Evolutionary conservation across 1,284 basidiomycete species (phyloP).

Genomic region (Exobasidium cylindrosporum): DNA sequence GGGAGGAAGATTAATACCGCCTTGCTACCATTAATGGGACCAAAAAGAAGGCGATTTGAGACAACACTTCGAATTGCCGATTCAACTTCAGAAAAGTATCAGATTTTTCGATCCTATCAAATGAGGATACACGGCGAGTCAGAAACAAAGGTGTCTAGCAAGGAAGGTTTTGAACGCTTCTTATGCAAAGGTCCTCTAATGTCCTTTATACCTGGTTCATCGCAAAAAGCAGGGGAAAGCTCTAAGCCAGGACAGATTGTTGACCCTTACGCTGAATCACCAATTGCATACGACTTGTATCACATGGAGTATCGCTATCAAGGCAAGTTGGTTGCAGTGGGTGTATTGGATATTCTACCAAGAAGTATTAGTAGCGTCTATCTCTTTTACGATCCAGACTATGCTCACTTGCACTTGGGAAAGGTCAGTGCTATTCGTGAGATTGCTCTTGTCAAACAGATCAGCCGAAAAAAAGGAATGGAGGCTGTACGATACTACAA

Average conservation of each 20-base stretch:
- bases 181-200: constrained; percentile 20
- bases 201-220: constrained; percentile 3
- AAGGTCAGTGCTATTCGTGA: constrained; percentile 59
- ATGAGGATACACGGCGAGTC: constrained; percentile 35
- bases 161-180: constrained; percentile 40
- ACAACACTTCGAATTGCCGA: constrained; percentile 10
- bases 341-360: constrained; percentile 87
- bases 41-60: constrained; percentile 1
- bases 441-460: constrained; percentile 30
- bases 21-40: not conserved
- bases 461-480: constrained; percentile 17
- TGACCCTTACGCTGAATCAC: not conserved
- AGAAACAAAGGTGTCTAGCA: constrained; percentile 29
- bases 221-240: not conserved
- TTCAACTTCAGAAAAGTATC: constrained; percentile 43
- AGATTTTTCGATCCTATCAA: constrained; percentile 47
- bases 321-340: constrained; percentile 76
- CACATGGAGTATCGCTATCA: constrained; percentile 50
- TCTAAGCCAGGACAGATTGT: constrained; percentile 12
- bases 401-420: constrained; percentile 74
- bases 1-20: not conserved
- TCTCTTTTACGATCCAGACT: constrained; percentile 83
- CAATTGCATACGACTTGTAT: constrained; percentile 36
- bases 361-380: constrained; percentile 89
- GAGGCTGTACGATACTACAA: constrained; percentile 7